These are phyloP conservation scores for Coemansia sp. DNA, from an alignment of 192 early-diverging fungal genomes.

Conservation along the genomic window DNA sequence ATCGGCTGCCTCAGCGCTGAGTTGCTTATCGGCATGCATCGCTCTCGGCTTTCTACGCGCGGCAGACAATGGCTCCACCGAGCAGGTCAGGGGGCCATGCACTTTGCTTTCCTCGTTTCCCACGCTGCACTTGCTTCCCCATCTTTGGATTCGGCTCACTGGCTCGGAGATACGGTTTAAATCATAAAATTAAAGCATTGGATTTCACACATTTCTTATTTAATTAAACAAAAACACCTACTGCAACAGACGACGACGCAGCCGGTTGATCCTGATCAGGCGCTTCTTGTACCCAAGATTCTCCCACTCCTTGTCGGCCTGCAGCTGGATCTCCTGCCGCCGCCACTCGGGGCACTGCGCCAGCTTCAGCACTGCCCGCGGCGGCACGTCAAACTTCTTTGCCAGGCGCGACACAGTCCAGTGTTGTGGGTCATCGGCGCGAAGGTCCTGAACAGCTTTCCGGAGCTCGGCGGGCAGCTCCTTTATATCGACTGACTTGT, in stretches of 20 bases:
- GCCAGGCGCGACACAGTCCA: conserved; percentile 54
- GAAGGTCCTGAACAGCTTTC: conserved; percentile 35
- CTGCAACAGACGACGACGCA: conserved; percentile 53
- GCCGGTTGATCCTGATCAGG: conserved; percentile 50
- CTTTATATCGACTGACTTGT: conserved; percentile 12
- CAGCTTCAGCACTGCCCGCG: conserved; percentile 28
- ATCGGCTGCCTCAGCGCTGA: neutral
- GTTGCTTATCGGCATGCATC: conserved; percentile 7
- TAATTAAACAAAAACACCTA: conserved; percentile 13
- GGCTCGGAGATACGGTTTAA: neutral
- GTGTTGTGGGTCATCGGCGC: conserved; percentile 50
- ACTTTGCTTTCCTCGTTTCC: conserved; percentile 2
- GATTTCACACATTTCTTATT: neutral
- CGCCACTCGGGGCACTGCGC: conserved; percentile 47
- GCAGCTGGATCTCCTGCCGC: conserved; percentile 37
- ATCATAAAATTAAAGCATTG: neutral
- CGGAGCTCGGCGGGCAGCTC: conserved; percentile 31
- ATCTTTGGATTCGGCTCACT: neutral
- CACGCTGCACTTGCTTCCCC: conserved; percentile 11
- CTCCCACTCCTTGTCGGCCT: conserved; percentile 48
- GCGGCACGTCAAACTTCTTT: conserved; percentile 47
- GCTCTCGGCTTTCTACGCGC: neutral
- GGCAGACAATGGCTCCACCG: neutral
- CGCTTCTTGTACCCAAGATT: conserved; percentile 51
- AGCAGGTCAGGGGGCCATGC: neutral